phyloP scores from a whole-genome alignment of 768 basidiomycete genomes.

The Hericium rajendrae region DNA sequence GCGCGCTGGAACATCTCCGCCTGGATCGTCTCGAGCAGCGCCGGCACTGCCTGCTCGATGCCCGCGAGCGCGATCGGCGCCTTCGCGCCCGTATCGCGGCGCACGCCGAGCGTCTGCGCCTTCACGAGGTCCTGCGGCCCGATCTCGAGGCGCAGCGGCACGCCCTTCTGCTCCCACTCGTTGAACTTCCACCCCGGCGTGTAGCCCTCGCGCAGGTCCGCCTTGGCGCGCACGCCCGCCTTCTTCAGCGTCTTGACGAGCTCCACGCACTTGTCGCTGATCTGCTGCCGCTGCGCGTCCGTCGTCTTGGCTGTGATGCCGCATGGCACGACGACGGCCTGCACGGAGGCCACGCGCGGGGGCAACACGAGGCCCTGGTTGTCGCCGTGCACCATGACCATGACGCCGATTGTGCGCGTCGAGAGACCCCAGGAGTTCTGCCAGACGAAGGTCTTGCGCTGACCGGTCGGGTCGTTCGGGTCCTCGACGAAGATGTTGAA shows the following conservation, averaged over 20 bases:
- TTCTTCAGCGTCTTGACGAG: conserved; percentile 67
- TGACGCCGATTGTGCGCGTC: conserved; percentile 93
- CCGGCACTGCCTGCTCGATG: conserved; percentile 40
- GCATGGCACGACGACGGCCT: conserved; percentile 87
- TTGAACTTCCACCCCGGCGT: conserved; percentile 99
- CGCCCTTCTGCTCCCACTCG: conserved; percentile 99
- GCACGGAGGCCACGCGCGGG: conserved; percentile 90
- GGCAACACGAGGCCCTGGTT: conserved; percentile 96
- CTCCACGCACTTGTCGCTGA: conserved; percentile 71
- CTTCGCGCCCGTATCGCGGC: conserved; percentile 70
- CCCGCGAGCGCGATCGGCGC: conserved; percentile 41
- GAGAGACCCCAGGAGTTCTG: conserved; percentile 99
- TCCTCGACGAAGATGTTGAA: conserved; percentile 97
- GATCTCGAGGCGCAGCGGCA: conserved; percentile 93
- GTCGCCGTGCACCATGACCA: conserved; percentile 99
- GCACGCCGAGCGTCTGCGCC: conserved; percentile 71
- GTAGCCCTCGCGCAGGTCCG: conserved; percentile 90
- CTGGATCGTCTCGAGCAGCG: conserved; percentile 80
- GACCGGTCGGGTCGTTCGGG: conserved; percentile 61
- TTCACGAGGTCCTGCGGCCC: conserved; percentile 88
- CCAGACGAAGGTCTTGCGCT: conserved; percentile 79
- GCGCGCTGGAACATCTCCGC: conserved; percentile 79
- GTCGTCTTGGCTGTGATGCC: conserved; percentile 84
- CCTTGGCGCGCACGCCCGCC: conserved; percentile 72
- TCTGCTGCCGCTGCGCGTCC: conserved; percentile 54